These are phyloP conservation scores for Aspergillus eucalypticola DNA, from an alignment of 2,329 filamentous ascomycete genomes.

Conservation along the genomic window DNA sequence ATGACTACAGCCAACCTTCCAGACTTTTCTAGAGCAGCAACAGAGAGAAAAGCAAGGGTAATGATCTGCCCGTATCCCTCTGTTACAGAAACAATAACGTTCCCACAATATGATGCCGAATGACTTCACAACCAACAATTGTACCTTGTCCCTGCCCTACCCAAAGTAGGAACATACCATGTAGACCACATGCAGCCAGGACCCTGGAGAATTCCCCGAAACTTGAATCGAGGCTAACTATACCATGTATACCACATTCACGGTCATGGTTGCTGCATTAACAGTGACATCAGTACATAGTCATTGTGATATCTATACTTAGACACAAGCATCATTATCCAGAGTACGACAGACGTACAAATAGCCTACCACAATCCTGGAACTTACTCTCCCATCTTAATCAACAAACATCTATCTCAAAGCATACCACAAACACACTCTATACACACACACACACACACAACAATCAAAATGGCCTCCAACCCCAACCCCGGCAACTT, in stretches of 20 bases:
- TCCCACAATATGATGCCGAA: not conserved
- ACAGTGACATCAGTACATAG: not conserved
- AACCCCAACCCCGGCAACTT: conserved; percentile 44
- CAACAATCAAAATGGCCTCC: conserved; percentile 14
- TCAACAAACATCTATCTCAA: too few species aligned
- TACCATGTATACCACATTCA: not conserved
- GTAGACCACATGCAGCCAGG: too few species aligned
- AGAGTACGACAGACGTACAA: not conserved
- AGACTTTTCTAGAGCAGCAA: not conserved
- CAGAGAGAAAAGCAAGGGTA: too few species aligned
- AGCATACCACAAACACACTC: not conserved
- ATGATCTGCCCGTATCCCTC: too few species aligned
- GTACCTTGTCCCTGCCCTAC: too few species aligned
- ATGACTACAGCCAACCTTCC: not conserved
- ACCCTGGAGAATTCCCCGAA: too few species aligned
- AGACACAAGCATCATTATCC: not conserved
- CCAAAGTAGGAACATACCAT: too few species aligned
- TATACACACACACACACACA: not conserved
- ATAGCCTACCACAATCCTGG: not conserved
- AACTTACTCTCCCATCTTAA: not conserved
- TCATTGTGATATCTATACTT: not conserved
- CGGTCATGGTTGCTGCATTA: too few species aligned
- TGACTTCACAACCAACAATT: not conserved
- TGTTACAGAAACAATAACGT: too few species aligned
- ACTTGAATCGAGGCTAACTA: not conserved